Evolutionary conservation across 2,329 filamentous ascomycete species (phyloP).

Genomic region (Blastomyces gilchristii): DNA sequence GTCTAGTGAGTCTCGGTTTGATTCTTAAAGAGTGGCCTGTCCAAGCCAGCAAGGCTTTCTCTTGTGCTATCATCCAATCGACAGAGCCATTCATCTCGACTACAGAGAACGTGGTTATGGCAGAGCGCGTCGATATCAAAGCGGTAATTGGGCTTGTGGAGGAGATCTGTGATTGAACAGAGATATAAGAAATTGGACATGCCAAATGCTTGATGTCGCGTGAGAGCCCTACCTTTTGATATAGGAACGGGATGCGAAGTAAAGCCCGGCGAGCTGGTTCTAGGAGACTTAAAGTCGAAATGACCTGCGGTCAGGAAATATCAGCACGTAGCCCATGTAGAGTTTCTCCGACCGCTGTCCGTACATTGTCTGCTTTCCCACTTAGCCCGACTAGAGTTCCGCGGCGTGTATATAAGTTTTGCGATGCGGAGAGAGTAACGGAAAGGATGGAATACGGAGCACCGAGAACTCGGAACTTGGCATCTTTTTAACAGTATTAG

Average conservation of each 20-base stretch:
- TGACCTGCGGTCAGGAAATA: conserved; percentile 45
- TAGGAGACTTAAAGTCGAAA: conserved; percentile 80
- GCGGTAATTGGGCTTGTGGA: conserved; percentile 82
- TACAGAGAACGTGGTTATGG: conserved; percentile 75
- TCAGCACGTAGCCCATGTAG: neutral
- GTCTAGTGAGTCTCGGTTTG: conserved; percentile 62
- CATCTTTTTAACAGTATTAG: conserved; percentile 51
- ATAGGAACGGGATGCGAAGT: conserved; percentile 86
- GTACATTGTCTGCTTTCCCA: conserved; percentile 81
- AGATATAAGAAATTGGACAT: conserved; percentile 3
- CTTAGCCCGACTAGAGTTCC: conserved; percentile 84
- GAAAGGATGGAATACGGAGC: conserved; percentile 88
- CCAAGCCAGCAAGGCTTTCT: conserved; percentile 87
- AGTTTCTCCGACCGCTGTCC: conserved; percentile 16
- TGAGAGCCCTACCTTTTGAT: conserved; percentile 51
- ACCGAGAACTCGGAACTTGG: conserved; percentile 86
- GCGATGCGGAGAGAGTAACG: conserved; percentile 83
- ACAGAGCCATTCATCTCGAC: conserved; percentile 85
- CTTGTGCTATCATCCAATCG: conserved; percentile 89
- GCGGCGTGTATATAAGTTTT: conserved; percentile 82
- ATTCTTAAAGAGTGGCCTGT: conserved; percentile 77
- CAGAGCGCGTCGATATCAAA: conserved; percentile 76
- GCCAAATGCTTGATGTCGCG: neutral
- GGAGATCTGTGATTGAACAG: conserved; percentile 49
- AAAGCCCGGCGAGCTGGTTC: conserved; percentile 70